phyloP scores from a whole-genome alignment of 202 grass and related monocot genomes.

The Panicum virgatum region DNA sequence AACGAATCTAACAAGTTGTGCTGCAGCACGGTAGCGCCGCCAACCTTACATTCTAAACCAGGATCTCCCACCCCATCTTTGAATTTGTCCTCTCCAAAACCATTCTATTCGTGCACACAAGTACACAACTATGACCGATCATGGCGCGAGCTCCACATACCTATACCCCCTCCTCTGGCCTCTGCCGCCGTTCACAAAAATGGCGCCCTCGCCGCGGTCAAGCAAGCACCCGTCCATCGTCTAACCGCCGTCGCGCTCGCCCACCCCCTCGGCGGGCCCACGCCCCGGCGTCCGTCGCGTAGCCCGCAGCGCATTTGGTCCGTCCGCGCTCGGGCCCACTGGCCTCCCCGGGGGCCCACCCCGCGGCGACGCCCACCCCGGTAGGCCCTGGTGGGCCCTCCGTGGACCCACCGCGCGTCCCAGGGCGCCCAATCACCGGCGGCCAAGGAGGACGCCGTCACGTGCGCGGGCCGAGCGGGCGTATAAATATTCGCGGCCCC shows the following conservation, averaged over 20 bases:
- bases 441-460: conserved; percentile 11
- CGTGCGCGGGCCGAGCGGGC: not conserved
- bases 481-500: conserved; percentile 9
- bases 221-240: not conserved
- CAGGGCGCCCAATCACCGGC: not conserved
- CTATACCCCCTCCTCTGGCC: not conserved
- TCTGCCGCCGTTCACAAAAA: not conserved
- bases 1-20: not conserved
- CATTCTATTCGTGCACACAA: not conserved
- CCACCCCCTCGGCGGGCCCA: not conserved
- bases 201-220: not conserved
- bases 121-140: not conserved
- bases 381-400: not conserved
- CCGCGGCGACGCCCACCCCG: not conserved
- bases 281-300: conserved; percentile 11
- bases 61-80: not conserved
- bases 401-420: not conserved
- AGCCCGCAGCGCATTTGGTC: conserved; percentile 11
- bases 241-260: conserved; percentile 18
- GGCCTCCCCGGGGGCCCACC: not conserved
- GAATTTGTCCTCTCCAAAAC: not conserved
- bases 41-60: not conserved
- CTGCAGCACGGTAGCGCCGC: not conserved
- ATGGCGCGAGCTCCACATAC: not conserved
- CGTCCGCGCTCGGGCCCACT: conserved; percentile 35